phyloP scores from a whole-genome alignment of 495 filamentous ascomycete genomes.

The Tuber microsphaerosporum region DNA sequence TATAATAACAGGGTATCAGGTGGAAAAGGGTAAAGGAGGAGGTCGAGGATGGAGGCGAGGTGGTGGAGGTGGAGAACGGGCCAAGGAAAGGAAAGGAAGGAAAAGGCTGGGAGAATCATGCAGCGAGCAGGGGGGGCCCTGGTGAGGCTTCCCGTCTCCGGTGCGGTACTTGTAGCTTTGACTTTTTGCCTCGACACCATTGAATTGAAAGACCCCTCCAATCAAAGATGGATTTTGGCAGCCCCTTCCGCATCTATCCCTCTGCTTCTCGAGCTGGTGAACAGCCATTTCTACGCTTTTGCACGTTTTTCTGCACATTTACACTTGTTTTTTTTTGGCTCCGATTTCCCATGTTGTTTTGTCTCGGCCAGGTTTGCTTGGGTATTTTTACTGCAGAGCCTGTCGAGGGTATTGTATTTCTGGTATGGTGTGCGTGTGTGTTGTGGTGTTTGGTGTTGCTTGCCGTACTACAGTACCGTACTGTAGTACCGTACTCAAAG shows the following conservation, averaged over 20 bases:
- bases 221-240: background rate
- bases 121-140: constrained; percentile 10
- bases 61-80: constrained; percentile 4
- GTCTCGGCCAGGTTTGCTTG: background rate
- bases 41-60: constrained; percentile 7
- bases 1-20: background rate
- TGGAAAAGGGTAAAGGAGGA: constrained; percentile 21
- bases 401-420: background rate
- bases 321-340: too few relatives aligned
- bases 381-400: background rate
- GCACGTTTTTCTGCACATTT: background rate
- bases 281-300: background rate
- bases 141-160: constrained; percentile 16
- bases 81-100: constrained; percentile 8
- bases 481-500: too few relatives aligned
- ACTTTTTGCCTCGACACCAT: background rate
- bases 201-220: background rate
- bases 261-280: background rate
- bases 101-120: constrained; percentile 1
- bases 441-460: too few relatives aligned
- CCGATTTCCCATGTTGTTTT: background rate
- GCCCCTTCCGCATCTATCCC: background rate
- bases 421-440: background rate
- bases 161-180: background rate
- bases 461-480: too few relatives aligned